Base-by-base conservation (phyloP, 2,329 filamentous ascomycete species). In the Drechslerella stenobrocha region DNA sequence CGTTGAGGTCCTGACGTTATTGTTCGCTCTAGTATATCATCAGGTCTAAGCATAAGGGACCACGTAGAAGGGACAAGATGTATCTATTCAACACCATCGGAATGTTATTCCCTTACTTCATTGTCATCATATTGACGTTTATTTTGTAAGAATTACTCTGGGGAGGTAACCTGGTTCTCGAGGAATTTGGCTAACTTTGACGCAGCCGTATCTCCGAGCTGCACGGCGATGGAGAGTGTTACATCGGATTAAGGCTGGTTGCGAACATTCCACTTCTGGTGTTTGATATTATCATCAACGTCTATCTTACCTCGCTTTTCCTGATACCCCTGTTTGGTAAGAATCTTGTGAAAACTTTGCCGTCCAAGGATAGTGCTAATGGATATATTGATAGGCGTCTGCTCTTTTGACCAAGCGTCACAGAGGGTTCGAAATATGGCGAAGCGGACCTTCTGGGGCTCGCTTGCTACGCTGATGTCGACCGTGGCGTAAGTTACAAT, bases 251-350 rank as follows among this genome's bases (percentile, higher is more conserved):
- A 80, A 75, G 81, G 71, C 80, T 77, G 51, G 75, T 79, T 2
- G 81, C 82, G 2, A 82, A 86, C 78, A 80, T 86, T 24, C 83
- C 84, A 0, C 78, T 87, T 8, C 83, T 87, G 44, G 77, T 77
- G 0, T 84, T 85, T 69, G 84, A 87, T 70, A 76, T 83, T 9
- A 70, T 84, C 1, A 80, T 84, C 56, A 86, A 86, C 71, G 80
- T 84, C 18, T 86, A 86, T 70, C 77, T 87, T 0, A 87, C 83
- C 1, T 77, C 81, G 2, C 76, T 86, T n/a, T 86, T 87, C 73
- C 75, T 87, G 1, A 77, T 82, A n/a, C 83, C 83, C 1, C 73
- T 87, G 0, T 80, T 79, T 63, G 78, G 82, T 84, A 76, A 72
- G 78, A 70, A 5, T 1, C 2, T 5, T 34, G 30, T n/a, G 5